Conservation (phyloP, 495 filamentous ascomycete species). For the Hapsidospora chrysogenum region DNA sequence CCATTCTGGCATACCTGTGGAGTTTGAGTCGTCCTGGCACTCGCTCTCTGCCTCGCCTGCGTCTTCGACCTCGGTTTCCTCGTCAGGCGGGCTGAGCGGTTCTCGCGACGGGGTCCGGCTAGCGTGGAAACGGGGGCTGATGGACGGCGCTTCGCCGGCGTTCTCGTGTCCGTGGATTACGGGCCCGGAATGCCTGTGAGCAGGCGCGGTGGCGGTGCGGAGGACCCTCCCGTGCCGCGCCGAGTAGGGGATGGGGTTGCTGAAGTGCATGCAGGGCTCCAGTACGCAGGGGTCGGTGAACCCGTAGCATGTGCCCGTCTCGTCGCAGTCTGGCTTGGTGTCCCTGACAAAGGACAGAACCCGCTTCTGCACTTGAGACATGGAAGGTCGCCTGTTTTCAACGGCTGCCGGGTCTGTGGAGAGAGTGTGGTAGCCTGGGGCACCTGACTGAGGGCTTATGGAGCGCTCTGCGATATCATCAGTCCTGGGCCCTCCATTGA, state of each 20-base stretch:
- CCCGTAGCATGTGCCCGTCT: conserved; percentile 63
- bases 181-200: conserved; percentile 2
- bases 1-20: conserved; percentile 7
- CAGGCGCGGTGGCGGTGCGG: conserved; percentile 8
- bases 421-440: neutral
- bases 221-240: conserved; percentile 11
- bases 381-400: conserved; percentile 23
- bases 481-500: neutral
- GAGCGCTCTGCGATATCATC: neutral
- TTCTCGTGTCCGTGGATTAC: conserved; percentile 12
- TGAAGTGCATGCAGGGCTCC: conserved; percentile 52
- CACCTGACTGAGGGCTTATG: conserved; percentile 3
- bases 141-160: conserved; percentile 2
- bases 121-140: conserved; percentile 11
- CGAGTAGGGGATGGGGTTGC: conserved; percentile 10
- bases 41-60: conserved; percentile 1
- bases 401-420: conserved; percentile 7
- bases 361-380: conserved; percentile 26
- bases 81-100: neutral
- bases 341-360: conserved; percentile 51
- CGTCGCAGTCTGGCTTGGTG: conserved; percentile 52
- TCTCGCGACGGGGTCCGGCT: conserved; percentile 15
- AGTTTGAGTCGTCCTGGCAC: conserved; percentile 14
- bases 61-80: neutral
- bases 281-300: conserved; percentile 73